Base-by-base conservation (phyloP, 2,329 filamentous ascomycete species). In the Stachybotrys elegans region DNA sequence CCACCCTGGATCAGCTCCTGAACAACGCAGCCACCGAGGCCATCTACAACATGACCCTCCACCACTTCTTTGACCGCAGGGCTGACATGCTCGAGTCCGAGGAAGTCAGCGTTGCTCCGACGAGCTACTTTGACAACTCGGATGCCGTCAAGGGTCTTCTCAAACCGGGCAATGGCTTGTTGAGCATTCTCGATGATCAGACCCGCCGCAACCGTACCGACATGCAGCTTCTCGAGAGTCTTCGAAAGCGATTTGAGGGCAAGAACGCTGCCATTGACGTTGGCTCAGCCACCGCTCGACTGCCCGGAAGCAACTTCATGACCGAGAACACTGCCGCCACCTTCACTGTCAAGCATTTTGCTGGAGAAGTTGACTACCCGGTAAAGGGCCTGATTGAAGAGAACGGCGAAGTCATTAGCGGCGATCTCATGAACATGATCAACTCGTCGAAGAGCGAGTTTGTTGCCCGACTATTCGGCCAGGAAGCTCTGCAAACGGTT, bases 121-220 rank as follows among this genome's bases (percentile, higher is more conserved):
- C 92, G 0, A 95, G 89, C 69, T 98, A 97, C 66, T 98, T 96
- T 56, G 93, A 98, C 66, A 98, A 97, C 65, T 90, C 88, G 0
- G 93, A 97, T 62, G 90, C 92, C 9, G 90, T 96, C 48, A 89
- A 87, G 57, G 92, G 90, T 12, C 75, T 98, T 23, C 72, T 98
- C 44, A 98, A 97, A 70, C 77, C 88, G 45, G 89, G 91, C 21
- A 97, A 97, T 57, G 93, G 93, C 36, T 73, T 98, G 31, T 74
- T 98, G 17, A 91, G 89, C 65, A 98, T 98, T 50, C 73, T 98
- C 1, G 93, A 98, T 59, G 93, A 98, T 58, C 93, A 98, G 66
- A 95, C 90, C 36, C 84, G 88, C 40, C 87, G 92, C 43, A 87
- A 92, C 54, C 85, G 90, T 58, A 88, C 84, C 1, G 93, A 98